Evolutionary conservation across 2,329 filamentous ascomycete genomes (phyloP).

Genomic region (Aspergillus pseudoglaucus): DNA sequence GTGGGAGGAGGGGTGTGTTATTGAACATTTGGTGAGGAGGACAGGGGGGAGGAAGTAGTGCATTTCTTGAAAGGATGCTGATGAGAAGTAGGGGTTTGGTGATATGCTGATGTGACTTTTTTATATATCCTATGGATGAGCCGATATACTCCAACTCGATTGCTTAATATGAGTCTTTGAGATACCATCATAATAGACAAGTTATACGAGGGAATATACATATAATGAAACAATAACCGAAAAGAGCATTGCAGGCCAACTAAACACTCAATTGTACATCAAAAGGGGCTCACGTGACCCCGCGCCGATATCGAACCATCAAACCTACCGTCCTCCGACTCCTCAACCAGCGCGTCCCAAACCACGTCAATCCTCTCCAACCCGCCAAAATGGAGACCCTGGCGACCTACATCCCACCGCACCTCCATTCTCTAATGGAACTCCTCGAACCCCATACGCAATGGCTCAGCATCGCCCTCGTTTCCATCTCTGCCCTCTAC

Average conservation of each 20-base stretch:
- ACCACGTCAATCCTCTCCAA: conserved; percentile 9
- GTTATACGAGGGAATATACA: too few relatives aligned
- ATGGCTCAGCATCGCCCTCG: conserved; percentile 18
- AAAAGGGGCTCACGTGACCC: not conserved
- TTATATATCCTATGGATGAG: too few relatives aligned
- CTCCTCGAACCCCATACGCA: conserved; percentile 15
- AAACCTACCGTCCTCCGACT: not conserved
- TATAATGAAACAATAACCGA: too few relatives aligned
- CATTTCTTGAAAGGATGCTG: too few relatives aligned
- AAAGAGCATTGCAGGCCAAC: too few relatives aligned
- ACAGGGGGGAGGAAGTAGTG: conserved; percentile 45
- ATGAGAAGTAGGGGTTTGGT: too few relatives aligned
- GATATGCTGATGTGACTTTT: too few relatives aligned
- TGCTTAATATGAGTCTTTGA: too few relatives aligned
- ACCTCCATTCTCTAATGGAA: conserved; percentile 13
- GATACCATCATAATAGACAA: too few relatives aligned
- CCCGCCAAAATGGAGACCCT: conserved; percentile 20
- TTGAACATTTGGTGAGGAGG: conserved; percentile 56
- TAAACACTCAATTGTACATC: too few relatives aligned
- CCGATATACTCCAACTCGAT: too few relatives aligned
- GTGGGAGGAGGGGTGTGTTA: conserved; percentile 59
- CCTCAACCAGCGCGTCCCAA: conserved; percentile 1
- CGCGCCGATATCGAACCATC: not conserved
- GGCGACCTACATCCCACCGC: conserved; percentile 15
- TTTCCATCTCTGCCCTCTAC: conserved; percentile 26